phyloP scores from a whole-genome alignment of 331 rosid species.

The Quercus tomentella region DNA sequence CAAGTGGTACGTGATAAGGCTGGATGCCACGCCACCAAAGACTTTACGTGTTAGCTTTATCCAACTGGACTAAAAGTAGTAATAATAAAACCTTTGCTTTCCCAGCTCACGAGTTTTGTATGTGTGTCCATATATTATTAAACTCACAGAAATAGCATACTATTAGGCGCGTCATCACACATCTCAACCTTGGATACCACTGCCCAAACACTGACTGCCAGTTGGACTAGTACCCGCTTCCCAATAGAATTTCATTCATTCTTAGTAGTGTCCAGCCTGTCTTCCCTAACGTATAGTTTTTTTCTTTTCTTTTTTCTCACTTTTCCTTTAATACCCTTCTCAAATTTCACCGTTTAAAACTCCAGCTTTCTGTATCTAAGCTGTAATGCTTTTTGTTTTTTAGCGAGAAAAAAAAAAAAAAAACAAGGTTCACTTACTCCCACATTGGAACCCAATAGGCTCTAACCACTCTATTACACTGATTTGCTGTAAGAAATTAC shows the following conservation, averaged over 20 bases:
- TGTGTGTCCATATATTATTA: not conserved
- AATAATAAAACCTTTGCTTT: not conserved
- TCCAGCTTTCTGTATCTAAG: slow-evolving; percentile 38
- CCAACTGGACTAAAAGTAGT: slow-evolving; percentile 15
- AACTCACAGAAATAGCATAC: not conserved
- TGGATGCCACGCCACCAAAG: too few species aligned
- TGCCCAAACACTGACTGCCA: slow-evolving; percentile 35
- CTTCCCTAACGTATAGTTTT: slow-evolving; percentile 32
- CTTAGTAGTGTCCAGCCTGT: slow-evolving; percentile 45
- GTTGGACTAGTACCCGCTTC: slow-evolving; percentile 46
- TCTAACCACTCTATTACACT: too few species aligned
- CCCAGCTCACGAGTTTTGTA: slow-evolving; percentile 40
- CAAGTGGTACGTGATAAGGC: too few species aligned
- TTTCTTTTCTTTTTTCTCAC: not conserved
- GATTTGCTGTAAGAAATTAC: not conserved
- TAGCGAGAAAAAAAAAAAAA: not conserved
- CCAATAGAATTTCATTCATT: slow-evolving; percentile 36
- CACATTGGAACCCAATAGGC: slow-evolving; percentile 10
- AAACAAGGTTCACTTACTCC: slow-evolving; percentile 28
- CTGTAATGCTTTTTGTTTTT: slow-evolving; percentile 54
- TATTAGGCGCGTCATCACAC: slow-evolving; percentile 29
- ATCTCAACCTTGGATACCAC: slow-evolving; percentile 56
- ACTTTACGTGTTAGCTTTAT: slow-evolving; percentile 15
- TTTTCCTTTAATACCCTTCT: slow-evolving; percentile 23
- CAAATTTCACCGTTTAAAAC: rapidly evolving